Evolutionary conservation across 1,139 yeast genomes (phyloP), one percentile per base, ranked within the genome.

Genomic region (Saccharomyces hybrid): DNA sequence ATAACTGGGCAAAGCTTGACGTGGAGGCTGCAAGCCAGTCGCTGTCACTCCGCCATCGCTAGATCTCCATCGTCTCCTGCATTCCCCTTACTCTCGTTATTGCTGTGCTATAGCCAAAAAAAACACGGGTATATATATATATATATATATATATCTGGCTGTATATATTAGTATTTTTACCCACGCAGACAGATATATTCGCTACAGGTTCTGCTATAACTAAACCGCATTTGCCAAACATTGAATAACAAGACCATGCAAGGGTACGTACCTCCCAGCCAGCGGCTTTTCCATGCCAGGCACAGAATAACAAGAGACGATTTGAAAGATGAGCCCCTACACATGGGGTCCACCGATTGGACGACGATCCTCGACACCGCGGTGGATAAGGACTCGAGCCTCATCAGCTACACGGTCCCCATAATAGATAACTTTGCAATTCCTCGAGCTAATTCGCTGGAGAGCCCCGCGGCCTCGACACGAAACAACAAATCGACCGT

Each of bases 201-300:
- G 25, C 44, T 16, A 11, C 9, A 38, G 9, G 4, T 4, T 9
- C 23, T 16, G 11, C n/a, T 16, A 38, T 38, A 38, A 38, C 25
- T 4, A 38, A 38, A 11, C 44, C 11, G 13, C 23, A 34, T 9
- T 9, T 38, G 6, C 44, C 4, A 38, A 13, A 9, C 14, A 25
- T 6, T 11, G 11, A 8, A 13, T 46, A 25, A 14, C 14, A 13
- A 46, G 13, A 25, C 13, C 20, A 46, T 46, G 42, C 44, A 38
- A 5, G 44, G 6, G 25, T 51, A 51, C 27, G 32, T 47, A 20
- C 50, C 53, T 9, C 53, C 53, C 11, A 34, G 53, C 8, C 49
- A 51, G 50, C 49, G 53, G 49, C 38, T 51, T 3, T 51, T 47
- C 27, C 46, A 51, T 9, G 25, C 50, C 28, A 47, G 53, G 26